These are phyloP conservation scores for Musa acuminata DNA, from an alignment of 176 grass and related monocot genomes.

Conservation along the genomic window DNA sequence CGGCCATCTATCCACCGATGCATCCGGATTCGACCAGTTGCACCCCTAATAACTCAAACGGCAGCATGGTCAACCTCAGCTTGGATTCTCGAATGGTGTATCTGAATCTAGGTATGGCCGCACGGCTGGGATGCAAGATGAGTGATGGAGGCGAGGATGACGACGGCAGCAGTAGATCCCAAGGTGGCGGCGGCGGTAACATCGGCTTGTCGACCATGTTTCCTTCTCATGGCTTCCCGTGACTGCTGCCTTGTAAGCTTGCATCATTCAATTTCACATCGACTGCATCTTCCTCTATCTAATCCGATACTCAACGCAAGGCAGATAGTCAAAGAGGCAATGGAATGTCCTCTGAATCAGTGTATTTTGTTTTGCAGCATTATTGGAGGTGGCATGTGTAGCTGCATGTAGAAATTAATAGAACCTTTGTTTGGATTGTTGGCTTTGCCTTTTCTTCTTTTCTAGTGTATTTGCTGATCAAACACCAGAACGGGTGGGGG, in stretches of 20 bases:
- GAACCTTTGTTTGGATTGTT: background rate
- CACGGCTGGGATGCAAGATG: conserved; percentile 50
- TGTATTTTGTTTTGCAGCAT: background rate
- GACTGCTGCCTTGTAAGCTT: conserved; percentile 15
- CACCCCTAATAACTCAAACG: conserved; percentile 36
- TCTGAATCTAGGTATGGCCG: conserved; percentile 89
- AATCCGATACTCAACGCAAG: conserved; percentile 36
- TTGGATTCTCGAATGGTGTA: conserved; percentile 26
- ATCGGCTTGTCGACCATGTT: conserved; percentile 50
- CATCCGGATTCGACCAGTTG: conserved; percentile 24
- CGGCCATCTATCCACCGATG: conserved; percentile 31
- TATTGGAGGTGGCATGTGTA: too few species aligned
- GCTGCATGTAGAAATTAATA: background rate
- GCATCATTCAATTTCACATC: background rate
- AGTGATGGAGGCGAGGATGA: conserved; percentile 35
- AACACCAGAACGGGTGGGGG: conserved; percentile 22
- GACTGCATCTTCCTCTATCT: background rate
- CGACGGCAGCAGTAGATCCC: conserved; percentile 43
- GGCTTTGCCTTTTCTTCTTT: background rate
- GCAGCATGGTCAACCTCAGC: conserved; percentile 63
- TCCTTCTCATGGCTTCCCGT: conserved; percentile 71
- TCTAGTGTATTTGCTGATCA: background rate
- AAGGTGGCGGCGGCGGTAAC: conserved; percentile 18
- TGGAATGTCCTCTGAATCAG: too few species aligned
- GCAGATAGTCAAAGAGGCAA: background rate